phyloP scores from a whole-genome alignment of 1,284 basidiomycete genomes.

The Marasmius fiardii region DNA sequence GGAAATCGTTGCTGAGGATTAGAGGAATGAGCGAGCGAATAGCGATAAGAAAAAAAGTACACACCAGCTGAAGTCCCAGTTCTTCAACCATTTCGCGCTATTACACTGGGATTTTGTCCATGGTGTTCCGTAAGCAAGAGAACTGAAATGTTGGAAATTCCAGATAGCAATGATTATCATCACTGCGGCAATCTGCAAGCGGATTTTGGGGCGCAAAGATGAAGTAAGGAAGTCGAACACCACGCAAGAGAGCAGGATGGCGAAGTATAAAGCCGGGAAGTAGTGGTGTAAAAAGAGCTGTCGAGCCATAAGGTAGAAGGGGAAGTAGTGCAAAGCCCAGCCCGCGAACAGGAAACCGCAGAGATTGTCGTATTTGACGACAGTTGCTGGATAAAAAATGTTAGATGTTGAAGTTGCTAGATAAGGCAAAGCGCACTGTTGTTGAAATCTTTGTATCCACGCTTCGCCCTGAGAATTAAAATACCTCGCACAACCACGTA shows the following conservation, averaged over 20 bases:
- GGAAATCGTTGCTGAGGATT: constrained; percentile 54
- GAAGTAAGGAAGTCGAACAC: constrained; percentile 88
- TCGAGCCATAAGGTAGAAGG: constrained; percentile 95
- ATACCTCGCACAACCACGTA: background rate
- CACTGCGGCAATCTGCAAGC: constrained; percentile 78
- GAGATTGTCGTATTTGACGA: constrained; percentile 89
- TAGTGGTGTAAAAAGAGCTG: constrained; percentile 98
- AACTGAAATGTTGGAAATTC: constrained; percentile 79
- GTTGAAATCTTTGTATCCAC: background rate
- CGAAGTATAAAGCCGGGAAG: constrained; percentile 94
- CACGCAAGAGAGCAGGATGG: constrained; percentile 75
- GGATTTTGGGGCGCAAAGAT: constrained; percentile 68
- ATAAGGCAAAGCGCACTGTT: background rate
- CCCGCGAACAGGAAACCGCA: constrained; percentile 92
- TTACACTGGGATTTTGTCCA: constrained; percentile 87
- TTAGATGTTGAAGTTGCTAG: background rate
- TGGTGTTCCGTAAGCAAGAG: constrained; percentile 79
- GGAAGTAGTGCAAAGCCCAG: constrained; percentile 93
- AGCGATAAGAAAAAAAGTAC: constrained; percentile 22
- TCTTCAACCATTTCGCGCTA: constrained; percentile 81
- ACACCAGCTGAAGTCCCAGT: constrained; percentile 95
- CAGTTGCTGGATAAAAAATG: constrained; percentile 54
- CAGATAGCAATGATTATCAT: constrained; percentile 74
- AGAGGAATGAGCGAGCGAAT: constrained; percentile 7
- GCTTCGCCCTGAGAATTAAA: background rate